A percentile compares a stretch with the other conserved stretches of the same genome.
Conservation (phyloP, 2,329 filamentous ascomycete genomes). For the Colletotrichum paranaense region DNA sequence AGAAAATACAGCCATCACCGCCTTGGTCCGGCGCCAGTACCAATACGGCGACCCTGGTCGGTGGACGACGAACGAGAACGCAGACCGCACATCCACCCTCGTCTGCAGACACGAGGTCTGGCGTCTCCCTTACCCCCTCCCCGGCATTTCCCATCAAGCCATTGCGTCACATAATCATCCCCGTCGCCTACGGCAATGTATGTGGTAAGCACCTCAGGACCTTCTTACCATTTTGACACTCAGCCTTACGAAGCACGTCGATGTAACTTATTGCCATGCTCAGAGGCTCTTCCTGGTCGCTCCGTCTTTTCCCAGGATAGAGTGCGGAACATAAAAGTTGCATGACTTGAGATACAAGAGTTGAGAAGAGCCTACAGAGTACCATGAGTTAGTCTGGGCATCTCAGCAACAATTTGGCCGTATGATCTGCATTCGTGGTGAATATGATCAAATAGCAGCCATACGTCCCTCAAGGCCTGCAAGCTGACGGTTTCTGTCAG, state of each 20-base stretch:
- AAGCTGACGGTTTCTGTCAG: not conserved
- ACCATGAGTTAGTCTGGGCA: not conserved
- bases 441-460: not conserved
- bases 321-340: not conserved
- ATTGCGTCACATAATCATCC: slow-evolving; percentile 29
- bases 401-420: not conserved
- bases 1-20: slow-evolving; percentile 15
- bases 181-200: slow-evolving; percentile 1
- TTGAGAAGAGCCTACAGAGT: not conserved
- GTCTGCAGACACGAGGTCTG: slow-evolving; percentile 26
- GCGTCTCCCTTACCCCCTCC: not conserved
- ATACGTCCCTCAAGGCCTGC: not conserved
- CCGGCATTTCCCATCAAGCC: slow-evolving; percentile 16
- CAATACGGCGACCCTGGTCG: slow-evolving; percentile 7
- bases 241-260: slow-evolving; percentile 21
- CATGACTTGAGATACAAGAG: not conserved
- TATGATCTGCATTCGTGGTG: not conserved
- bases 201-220: slow-evolving; percentile 21
- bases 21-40: slow-evolving; percentile 31
- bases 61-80: slow-evolving; percentile 16
- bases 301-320: not conserved
- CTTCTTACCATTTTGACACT: slow-evolving; percentile 5
- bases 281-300: not conserved
- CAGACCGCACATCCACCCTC: slow-evolving; percentile 6
- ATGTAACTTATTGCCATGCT: not conserved